Conservation (phyloP, 345 rosid genomes). For the Aegle marmelos region DNA sequence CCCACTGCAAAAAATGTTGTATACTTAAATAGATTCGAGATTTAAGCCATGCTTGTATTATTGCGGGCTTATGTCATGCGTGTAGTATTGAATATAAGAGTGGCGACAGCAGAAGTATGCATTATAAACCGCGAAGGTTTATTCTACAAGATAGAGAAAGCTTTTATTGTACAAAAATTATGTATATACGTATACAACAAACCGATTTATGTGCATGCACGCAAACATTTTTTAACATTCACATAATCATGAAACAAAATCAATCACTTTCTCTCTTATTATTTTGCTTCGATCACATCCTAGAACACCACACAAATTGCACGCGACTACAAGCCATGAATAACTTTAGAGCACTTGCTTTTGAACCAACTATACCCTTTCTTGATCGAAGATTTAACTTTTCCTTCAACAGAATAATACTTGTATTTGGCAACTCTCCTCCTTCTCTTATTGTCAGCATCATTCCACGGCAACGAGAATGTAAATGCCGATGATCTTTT, state of each 20-base stretch:
- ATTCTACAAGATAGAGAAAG: neutral
- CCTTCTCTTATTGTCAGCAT: slow-evolving; percentile 45
- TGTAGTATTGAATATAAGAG: too few relatives aligned
- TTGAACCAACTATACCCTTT: slow-evolving; percentile 56
- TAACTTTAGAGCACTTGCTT: slow-evolving; percentile 35
- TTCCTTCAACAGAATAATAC: slow-evolving; percentile 46
- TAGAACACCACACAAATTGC: neutral
- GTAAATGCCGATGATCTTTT: neutral
- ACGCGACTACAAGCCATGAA: slow-evolving; percentile 19
- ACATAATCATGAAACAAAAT: neutral
- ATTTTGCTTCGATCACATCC: neutral
- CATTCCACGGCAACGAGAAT: slow-evolving; percentile 35
- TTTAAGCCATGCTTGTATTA: too few relatives aligned
- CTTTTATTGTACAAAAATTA: neutral
- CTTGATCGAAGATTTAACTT: slow-evolving; percentile 38
- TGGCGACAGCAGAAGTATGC: too few relatives aligned
- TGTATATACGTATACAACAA: too few relatives aligned
- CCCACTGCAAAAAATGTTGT: too few relatives aligned
- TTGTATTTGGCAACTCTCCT: slow-evolving; percentile 51
- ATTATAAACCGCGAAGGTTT: too few relatives aligned
- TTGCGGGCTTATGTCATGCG: too few relatives aligned
- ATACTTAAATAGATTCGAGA: too few relatives aligned
- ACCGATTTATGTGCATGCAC: neutral
- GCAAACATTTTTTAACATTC: neutral
- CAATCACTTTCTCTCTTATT: too few relatives aligned